Evolutionary conservation across 116 monocot genomes (phyloP), one percentile per base, ranked within the genome.

Genomic region (Dioscorea cayenensis): DNA sequence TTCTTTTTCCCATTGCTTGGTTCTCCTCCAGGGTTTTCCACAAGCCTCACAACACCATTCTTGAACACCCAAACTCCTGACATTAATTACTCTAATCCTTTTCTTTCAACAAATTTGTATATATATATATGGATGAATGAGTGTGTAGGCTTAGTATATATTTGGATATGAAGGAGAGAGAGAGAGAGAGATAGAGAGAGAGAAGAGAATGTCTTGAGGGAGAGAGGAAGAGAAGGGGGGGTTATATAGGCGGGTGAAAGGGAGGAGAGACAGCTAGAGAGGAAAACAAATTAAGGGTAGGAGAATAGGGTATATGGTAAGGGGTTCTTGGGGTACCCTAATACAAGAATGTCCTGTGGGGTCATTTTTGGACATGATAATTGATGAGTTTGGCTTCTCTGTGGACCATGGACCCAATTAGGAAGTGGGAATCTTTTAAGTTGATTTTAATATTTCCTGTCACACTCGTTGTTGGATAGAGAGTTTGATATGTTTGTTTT

Each of bases 11-110:
- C 32, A 10, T 55, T 22, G 1, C 63, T 50, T 28, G 37, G 11
- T 1, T 19, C 21, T 27, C 25, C 60, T 17, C 70, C 70, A 17
- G 70, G 70, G 32, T 70, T 70, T 55, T 70, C 70, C 16, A 58
- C 70, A 8, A 70, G 70, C 18, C 70, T 22, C 10, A 58, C 23
- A 12, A 70, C 70, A 6, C 70, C 70, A 25, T 70, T 35, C 58
- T 70, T 70, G 55, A 70, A 70, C 4, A 58, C 58, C 70, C 70
- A 70, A 55, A 70, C 70, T 6, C 70, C 70, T 18, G 70, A 70
- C 65, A 73, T 51, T 61, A 13, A 38, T 38, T 32, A 43, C 7
- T 43, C 43, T 6, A 43, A 43, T 7, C 43, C 12, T 12, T 43
- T 10, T 43, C 43, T 43, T 43, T 43, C 43, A 2, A 32, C 32